A percentile compares a stretch with the other conserved stretches of the same genome.
Conservation (phyloP, 2,329 filamentous ascomycete species). For the Colletotrichum sojae region DNA sequence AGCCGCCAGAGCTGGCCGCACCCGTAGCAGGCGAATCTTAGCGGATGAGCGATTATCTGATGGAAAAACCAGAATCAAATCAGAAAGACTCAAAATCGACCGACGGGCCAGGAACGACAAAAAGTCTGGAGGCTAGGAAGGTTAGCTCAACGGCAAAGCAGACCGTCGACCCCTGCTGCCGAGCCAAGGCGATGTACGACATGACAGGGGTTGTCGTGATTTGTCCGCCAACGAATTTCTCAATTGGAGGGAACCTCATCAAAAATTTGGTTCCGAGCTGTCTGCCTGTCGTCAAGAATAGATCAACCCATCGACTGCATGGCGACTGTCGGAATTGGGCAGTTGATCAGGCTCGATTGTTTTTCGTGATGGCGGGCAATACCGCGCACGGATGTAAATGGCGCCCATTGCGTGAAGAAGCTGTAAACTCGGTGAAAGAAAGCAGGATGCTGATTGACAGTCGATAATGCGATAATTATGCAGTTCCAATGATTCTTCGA, state of each 20-base stretch:
- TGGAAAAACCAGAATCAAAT: constrained; percentile 1
- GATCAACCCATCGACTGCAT: not conserved
- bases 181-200: constrained; percentile 36
- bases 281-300: not conserved
- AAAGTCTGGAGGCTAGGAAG: constrained; percentile 4
- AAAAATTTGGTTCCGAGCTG: not conserved
- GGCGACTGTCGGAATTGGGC: constrained; percentile 7
- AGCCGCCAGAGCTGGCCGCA: not conserved
- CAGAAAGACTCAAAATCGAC: constrained; percentile 6
- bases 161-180: constrained; percentile 28
- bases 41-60: constrained; percentile 5
- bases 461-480: not conserved
- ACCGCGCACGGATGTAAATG: not conserved
- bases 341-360: constrained; percentile 8
- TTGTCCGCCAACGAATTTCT: constrained; percentile 11
- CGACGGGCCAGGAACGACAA: constrained; percentile 9
- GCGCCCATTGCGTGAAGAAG: not conserved
- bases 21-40: constrained; percentile 2
- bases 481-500: not conserved
- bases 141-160: constrained; percentile 38
- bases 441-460: not conserved
- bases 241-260: constrained; percentile 7
- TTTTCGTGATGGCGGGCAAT: constrained; percentile 1
- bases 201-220: constrained; percentile 32
- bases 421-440: not conserved